Evolutionary conservation across 805 yeast genomes (phyloP).

Genomic region (Saccharomycopsis oosterbeekiorum): DNA sequence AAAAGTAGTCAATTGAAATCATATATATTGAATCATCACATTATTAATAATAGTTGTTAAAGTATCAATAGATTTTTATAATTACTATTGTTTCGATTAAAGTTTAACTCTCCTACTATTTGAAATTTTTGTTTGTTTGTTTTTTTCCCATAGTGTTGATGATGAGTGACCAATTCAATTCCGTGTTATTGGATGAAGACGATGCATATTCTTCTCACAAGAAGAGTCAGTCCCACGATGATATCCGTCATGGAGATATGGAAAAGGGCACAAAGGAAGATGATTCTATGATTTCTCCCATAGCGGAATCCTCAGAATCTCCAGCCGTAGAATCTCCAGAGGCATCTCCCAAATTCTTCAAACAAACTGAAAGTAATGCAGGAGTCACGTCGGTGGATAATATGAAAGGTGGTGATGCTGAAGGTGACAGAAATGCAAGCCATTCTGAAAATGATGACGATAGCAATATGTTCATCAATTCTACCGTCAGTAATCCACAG

Average conservation of each 20-base stretch:
- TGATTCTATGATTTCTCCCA: background rate
- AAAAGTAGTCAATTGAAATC: no score
- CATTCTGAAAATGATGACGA: constrained; percentile 58
- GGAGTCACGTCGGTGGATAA: constrained; percentile 52
- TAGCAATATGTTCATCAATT: constrained; percentile 25
- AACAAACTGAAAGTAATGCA: background rate
- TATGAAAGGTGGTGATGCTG: constrained; percentile 70
- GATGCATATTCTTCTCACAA: background rate
- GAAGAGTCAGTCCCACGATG: background rate
- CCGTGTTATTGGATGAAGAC: background rate
- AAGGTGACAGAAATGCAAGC: constrained; percentile 55
- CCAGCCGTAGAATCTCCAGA: background rate
- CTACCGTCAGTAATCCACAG: constrained; percentile 47
- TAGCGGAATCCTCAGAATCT: background rate
- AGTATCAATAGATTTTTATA: no score
- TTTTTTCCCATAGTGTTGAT: background rate
- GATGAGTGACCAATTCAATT: background rate
- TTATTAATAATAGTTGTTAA: no score
- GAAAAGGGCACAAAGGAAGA: background rate
- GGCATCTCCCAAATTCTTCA: background rate
- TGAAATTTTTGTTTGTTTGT: background rate
- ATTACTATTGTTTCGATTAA: no score
- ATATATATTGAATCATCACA: no score
- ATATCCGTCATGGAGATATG: background rate
- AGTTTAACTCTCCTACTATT: no score